These are phyloP conservation scores for Mortierella sp. DNA, from an alignment of 371 early-diverging fungal genomes.

Conservation along the genomic window DNA sequence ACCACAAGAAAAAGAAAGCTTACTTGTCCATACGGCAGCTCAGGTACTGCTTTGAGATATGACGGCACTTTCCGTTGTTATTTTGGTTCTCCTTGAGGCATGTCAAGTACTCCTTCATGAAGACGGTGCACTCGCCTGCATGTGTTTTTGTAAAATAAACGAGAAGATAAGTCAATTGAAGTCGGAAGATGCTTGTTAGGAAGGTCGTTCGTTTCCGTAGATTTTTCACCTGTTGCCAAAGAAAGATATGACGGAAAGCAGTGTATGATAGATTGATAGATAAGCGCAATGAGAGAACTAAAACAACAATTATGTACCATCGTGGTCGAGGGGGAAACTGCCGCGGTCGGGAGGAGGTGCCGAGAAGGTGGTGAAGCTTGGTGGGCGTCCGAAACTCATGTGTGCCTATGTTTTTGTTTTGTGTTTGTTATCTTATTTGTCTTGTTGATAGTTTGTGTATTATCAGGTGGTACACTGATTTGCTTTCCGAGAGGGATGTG, in stretches of 20 bases:
- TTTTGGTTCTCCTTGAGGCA: constrained; percentile 81
- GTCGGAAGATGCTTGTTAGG: not conserved
- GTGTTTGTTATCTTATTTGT: not conserved
- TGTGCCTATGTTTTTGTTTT: not conserved
- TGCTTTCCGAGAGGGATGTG: not conserved
- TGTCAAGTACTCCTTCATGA: constrained; percentile 80
- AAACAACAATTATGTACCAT: constrained; percentile 59
- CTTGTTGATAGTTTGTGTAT: not conserved
- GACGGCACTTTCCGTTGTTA: constrained; percentile 76
- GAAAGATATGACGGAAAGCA: not conserved
- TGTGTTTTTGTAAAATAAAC: not conserved
- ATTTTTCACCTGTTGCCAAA: not conserved
- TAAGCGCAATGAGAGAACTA: too few species aligned
- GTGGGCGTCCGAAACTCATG: constrained; percentile 79
- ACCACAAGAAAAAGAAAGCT: not conserved
- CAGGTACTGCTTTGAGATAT: constrained; percentile 79
- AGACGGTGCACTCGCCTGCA: constrained; percentile 78
- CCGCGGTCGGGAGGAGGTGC: constrained; percentile 84
- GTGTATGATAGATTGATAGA: too few species aligned
- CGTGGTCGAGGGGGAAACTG: constrained; percentile 87
- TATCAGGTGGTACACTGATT: constrained; percentile 63
- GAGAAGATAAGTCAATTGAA: too few species aligned
- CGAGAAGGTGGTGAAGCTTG: constrained; percentile 69
- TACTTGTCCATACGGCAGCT: constrained; percentile 91
- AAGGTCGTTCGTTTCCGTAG: not conserved